A percentile compares a stretch with the other conserved stretches of the same genome.
phyloP scores from a whole-genome alignment of 805 yeast genomes.

The Cyberlindnera lachancei region DNA sequence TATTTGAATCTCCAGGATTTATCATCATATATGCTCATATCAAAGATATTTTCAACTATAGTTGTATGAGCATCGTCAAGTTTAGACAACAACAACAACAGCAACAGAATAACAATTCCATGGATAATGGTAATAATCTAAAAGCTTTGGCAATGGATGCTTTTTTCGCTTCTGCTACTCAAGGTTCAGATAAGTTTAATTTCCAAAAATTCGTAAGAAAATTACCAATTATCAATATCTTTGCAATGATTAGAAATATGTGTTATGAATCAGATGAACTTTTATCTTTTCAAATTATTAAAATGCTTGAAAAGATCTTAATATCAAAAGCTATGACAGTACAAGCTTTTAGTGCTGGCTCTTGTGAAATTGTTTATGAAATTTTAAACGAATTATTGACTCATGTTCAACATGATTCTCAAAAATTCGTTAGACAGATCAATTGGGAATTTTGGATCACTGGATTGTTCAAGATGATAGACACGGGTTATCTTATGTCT shows the following conservation, averaged over 20 bases:
- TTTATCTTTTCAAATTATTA: background rate
- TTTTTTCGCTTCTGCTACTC: background rate
- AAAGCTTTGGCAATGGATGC: conserved; percentile 1
- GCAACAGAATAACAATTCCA: background rate
- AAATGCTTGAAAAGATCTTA: conserved; percentile 4
- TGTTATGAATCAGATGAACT: conserved; percentile 5
- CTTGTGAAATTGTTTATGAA: conserved; percentile 35
- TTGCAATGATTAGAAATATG: conserved; percentile 4
- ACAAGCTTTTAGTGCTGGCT: conserved; percentile 29
- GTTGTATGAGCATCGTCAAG: conserved; percentile 12
- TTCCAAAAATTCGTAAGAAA: conserved; percentile 4
- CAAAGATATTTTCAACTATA: conserved; percentile 16
- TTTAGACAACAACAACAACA: conserved; percentile 11
- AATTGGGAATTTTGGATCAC: conserved; percentile 78
- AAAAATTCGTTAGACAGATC: conserved; percentile 21
- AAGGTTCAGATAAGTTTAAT: conserved; percentile 1
- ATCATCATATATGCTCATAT: conserved; percentile 18
- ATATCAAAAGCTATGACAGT: conserved; percentile 4
- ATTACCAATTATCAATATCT: conserved; percentile 8
- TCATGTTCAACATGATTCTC: conserved; percentile 9
- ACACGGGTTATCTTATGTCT: conserved; percentile 52
- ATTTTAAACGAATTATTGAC: conserved; percentile 23
- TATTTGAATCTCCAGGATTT: conserved; percentile 17
- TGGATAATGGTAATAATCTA: background rate
- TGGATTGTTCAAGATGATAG: conserved; percentile 50